A percentile compares a stretch with the other conserved stretches of the same genome.
Conservation (phyloP, 1,284 basidiomycete species). For the Erythrobasidium hasegawianum region DNA sequence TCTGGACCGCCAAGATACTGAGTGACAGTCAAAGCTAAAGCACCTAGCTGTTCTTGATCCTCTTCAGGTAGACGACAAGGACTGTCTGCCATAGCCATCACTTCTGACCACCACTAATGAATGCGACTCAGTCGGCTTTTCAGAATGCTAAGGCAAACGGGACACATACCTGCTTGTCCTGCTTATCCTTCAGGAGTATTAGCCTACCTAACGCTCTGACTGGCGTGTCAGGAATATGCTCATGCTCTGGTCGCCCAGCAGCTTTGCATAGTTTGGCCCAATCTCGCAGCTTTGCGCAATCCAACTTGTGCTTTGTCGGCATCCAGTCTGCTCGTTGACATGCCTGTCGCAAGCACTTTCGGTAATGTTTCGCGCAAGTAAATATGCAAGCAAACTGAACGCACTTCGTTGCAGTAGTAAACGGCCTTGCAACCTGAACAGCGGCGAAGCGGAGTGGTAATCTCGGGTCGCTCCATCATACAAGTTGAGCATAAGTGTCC, state of each 20-base stretch:
- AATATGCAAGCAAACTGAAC: too few species aligned
- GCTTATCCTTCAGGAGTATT: conserved; percentile 17
- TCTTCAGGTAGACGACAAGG: conserved; percentile 6
- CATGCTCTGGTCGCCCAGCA: conserved; percentile 7
- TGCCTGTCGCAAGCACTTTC: conserved; percentile 54
- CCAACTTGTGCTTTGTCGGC: conserved; percentile 59
- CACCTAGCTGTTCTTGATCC: conserved; percentile 31
- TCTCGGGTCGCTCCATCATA: conserved; percentile 9
- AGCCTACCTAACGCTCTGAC: conserved; percentile 35
- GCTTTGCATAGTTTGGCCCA: conserved; percentile 12
- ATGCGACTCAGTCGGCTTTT: too few species aligned
- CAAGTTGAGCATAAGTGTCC: conserved; percentile 24
- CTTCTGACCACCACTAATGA: conserved; percentile 28
- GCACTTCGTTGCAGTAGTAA: conserved; percentile 68
- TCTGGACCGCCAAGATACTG: conserved; percentile 21
- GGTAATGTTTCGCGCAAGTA: too few species aligned
- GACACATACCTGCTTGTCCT: conserved; percentile 51
- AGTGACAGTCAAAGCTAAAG: conserved; percentile 17
- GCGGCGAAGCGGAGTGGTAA: conserved; percentile 9
- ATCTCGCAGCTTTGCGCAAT: conserved; percentile 62
- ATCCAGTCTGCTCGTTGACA: conserved; percentile 77
- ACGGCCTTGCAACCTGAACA: conserved; percentile 67
- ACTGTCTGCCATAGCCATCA: conserved; percentile 28
- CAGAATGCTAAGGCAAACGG: too few species aligned
- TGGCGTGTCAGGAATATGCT: conserved; percentile 34